These are phyloP conservation scores for Trichoderma sp. DNA, from an alignment of 2,329 filamentous ascomycete species.

Conservation along the genomic window DNA sequence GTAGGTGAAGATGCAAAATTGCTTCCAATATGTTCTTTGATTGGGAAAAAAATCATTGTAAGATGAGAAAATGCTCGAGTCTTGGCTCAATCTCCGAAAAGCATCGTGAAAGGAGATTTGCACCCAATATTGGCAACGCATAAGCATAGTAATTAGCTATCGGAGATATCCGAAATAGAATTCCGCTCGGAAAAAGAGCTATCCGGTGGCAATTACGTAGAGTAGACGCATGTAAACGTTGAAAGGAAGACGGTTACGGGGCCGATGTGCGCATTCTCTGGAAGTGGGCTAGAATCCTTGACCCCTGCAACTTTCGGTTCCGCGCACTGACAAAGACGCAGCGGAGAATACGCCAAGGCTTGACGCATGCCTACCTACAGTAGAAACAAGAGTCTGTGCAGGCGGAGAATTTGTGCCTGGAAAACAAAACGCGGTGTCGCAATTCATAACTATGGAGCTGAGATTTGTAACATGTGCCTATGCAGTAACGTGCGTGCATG, in stretches of 20 bases:
- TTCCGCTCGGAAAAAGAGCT: not conserved
- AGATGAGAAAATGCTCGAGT: not conserved
- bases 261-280: not conserved
- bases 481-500: not conserved
- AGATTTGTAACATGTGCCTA: not conserved
- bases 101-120: not conserved
- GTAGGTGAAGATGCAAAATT: not conserved
- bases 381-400: not conserved
- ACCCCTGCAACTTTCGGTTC: not conserved
- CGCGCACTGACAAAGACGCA: not conserved
- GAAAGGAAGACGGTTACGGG: not conserved
- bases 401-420: not conserved
- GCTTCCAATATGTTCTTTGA: not conserved
- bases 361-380: not conserved
- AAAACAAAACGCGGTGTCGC: not conserved
- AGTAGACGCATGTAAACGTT: not conserved
- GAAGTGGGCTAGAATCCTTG: not conserved
- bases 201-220: not conserved
- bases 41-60: not conserved
- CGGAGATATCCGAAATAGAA: conserved; percentile 14
- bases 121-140: not conserved
- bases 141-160: conserved; percentile 1
- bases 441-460: not conserved
- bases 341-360: not conserved
- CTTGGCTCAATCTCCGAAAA: not conserved